Evolutionary conservation across 768 basidiomycete genomes (phyloP).

Genomic region (Gelatoporia subvermispora): DNA sequence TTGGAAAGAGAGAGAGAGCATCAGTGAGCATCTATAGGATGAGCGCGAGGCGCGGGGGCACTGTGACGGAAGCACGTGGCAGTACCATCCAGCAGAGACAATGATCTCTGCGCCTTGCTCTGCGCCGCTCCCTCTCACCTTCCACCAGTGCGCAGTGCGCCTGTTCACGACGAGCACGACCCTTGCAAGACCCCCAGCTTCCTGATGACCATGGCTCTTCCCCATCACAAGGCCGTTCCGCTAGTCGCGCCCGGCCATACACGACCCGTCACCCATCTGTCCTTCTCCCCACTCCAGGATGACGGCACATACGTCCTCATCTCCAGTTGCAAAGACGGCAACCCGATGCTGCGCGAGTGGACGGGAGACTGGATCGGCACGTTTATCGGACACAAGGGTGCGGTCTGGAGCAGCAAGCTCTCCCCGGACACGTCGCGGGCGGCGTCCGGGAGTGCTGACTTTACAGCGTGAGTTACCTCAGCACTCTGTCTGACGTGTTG

Average conservation of each 20-base stretch:
- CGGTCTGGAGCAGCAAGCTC: constrained; percentile 95
- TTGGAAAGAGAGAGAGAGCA: no score
- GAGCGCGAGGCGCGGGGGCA: no score
- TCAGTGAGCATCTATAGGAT: no score
- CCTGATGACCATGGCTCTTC: constrained; percentile 13
- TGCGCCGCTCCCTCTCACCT: constrained; percentile 11
- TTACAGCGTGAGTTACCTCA: constrained; percentile 75
- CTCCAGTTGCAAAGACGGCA: constrained; percentile 98
- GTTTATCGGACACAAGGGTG: constrained; percentile 86
- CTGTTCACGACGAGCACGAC: constrained; percentile 20
- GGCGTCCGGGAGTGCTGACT: constrained; percentile 92
- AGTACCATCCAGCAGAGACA: no score
- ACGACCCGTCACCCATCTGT: constrained; percentile 87
- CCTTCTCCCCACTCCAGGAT: constrained; percentile 82
- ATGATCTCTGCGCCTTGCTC: no score
- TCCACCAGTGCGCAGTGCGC: constrained; percentile 28
- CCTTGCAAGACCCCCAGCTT: constrained; percentile 7
- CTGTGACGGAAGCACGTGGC: no score
- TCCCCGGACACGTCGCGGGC: constrained; percentile 82
- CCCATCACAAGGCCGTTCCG: constrained; percentile 53
- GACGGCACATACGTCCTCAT: constrained; percentile 87
- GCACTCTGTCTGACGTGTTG: not conserved
- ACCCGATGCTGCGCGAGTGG: constrained; percentile 95
- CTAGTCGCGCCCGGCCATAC: constrained; percentile 86
- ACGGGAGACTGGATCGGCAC: constrained; percentile 99